Percentiles rank a stretch among this genome's conserved stretches.
Evolutionary conservation across 2,329 filamentous ascomycete species (phyloP).

Genomic region (Alternaria ethzedia): DNA sequence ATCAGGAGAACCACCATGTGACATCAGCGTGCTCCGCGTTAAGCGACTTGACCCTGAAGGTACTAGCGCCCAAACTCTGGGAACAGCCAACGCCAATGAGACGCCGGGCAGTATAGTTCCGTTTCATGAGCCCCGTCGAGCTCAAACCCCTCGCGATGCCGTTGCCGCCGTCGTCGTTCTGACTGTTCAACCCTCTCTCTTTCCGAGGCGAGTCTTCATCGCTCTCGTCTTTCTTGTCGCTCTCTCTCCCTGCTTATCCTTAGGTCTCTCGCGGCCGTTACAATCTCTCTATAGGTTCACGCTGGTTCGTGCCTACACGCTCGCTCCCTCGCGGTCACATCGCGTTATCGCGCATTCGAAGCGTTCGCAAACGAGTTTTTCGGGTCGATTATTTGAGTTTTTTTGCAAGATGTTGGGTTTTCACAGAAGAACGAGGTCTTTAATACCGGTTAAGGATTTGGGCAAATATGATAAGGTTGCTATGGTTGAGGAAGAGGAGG

Average conservation of each 20-base stretch:
- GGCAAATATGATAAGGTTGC: conserved; percentile 51
- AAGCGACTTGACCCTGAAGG: conserved; percentile 12
- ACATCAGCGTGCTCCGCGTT: conserved; percentile 14
- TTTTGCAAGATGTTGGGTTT: conserved; percentile 51
- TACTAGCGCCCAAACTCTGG: conserved; percentile 12
- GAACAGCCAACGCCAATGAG: conserved; percentile 20
- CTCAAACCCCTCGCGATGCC: conserved; percentile 26
- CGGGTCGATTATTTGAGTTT: conserved; percentile 4
- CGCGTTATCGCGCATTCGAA: conserved; percentile 19
- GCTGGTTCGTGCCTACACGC: conserved; percentile 34
- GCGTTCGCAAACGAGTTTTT: conserved; percentile 4
- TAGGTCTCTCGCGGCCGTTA: conserved; percentile 38
- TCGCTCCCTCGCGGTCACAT: conserved; percentile 12
- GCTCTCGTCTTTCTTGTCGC: conserved; percentile 41
- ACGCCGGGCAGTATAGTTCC: conserved; percentile 12
- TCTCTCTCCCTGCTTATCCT: conserved; percentile 32
- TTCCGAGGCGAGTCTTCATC: conserved; percentile 37
- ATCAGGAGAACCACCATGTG: conserved; percentile 5
- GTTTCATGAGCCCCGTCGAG: conserved; percentile 23
- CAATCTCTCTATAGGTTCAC: conserved; percentile 38
- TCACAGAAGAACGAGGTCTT: conserved; percentile 50
- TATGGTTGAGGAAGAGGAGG: conserved; percentile 34
- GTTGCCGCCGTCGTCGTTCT: conserved; percentile 15
- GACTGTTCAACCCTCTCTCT: conserved; percentile 23
- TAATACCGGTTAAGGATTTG: conserved; percentile 53